Conservation (phyloP, 768 basidiomycete species). For the Leccinum uliginosum region DNA sequence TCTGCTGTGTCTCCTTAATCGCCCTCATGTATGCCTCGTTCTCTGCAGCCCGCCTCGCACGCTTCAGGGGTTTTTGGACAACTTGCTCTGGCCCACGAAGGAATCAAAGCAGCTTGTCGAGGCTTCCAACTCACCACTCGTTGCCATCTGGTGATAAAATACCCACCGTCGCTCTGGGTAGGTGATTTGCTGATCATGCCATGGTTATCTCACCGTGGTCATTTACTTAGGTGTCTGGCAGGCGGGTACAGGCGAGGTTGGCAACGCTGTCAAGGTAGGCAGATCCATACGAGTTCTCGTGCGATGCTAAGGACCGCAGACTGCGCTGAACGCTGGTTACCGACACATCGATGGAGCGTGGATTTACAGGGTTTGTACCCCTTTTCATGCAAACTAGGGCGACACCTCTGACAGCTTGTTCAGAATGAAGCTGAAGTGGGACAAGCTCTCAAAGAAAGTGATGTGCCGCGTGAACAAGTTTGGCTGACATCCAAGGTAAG, state of each 20-base stretch:
- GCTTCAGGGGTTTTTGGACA: slow-evolving; percentile 18
- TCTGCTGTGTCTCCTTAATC: slow-evolving; percentile 17
- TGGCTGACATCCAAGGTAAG: slow-evolving; percentile 62
- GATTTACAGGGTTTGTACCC: slow-evolving; percentile 51
- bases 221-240: slow-evolving; percentile 55
- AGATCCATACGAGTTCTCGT: too few relatives aligned
- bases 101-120: slow-evolving; percentile 18
- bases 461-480: slow-evolving; percentile 56
- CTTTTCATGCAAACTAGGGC: background rate
- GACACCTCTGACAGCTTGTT: slow-evolving; percentile 3
- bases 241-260: slow-evolving; percentile 54
- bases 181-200: background rate
- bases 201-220: slow-evolving; percentile 1
- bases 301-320: slow-evolving; percentile 26
- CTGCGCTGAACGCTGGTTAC: slow-evolving; percentile 60
- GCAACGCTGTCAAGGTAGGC: slow-evolving; percentile 57
- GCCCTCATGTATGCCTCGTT: slow-evolving; percentile 22
- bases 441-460: slow-evolving; percentile 52
- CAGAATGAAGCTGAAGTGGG: slow-evolving; percentile 73
- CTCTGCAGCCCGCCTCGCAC: slow-evolving; percentile 17
- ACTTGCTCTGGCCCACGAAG: slow-evolving; percentile 19
- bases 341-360: slow-evolving; percentile 73
- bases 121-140: slow-evolving; percentile 45
- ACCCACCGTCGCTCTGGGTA: slow-evolving; percentile 64
- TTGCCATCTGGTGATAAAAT: slow-evolving; percentile 67